Evolutionary conservation across 768 basidiomycete genomes (phyloP).

Genomic region (Suillus subaureus): DNA sequence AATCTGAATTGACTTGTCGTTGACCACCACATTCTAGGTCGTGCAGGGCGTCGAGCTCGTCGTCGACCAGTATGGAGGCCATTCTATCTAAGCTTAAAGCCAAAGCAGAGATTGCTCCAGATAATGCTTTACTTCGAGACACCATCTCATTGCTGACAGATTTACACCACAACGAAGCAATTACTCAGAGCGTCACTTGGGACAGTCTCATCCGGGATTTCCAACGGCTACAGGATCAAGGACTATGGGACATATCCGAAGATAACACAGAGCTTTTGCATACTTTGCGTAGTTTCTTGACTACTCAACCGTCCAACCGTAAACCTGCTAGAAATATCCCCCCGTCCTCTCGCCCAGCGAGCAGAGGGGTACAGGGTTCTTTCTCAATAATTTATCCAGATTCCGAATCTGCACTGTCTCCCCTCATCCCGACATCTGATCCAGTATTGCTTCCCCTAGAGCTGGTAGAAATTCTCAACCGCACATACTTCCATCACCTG

Average conservation of each 20-base stretch:
- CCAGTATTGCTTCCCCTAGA: constrained; percentile 50
- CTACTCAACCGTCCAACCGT: constrained; percentile 8
- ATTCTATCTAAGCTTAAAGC: constrained; percentile 29
- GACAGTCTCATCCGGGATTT: constrained; percentile 23
- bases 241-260: constrained; percentile 26
- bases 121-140: constrained; percentile 22
- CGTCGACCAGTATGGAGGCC: constrained; percentile 23
- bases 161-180: constrained; percentile 25
- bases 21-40: not conserved
- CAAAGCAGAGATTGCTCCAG: constrained; percentile 12
- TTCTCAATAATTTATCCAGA: constrained; percentile 22
- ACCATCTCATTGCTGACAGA: constrained; percentile 21
- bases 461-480: constrained; percentile 56
- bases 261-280: constrained; percentile 33
- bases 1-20: not conserved
- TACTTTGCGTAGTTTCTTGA: constrained; percentile 21
- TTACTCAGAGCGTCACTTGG: constrained; percentile 26
- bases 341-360: not conserved
- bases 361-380: constrained; percentile 7
- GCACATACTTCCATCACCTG: constrained; percentile 67
- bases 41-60: not conserved
- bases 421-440: constrained; percentile 25
- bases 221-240: constrained; percentile 23
- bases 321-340: not conserved
- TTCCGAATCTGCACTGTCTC: constrained; percentile 13